Evolutionary conservation across 108 stramenopile genomes (phyloP).

Genomic region (Skeletonema potamos): DNA sequence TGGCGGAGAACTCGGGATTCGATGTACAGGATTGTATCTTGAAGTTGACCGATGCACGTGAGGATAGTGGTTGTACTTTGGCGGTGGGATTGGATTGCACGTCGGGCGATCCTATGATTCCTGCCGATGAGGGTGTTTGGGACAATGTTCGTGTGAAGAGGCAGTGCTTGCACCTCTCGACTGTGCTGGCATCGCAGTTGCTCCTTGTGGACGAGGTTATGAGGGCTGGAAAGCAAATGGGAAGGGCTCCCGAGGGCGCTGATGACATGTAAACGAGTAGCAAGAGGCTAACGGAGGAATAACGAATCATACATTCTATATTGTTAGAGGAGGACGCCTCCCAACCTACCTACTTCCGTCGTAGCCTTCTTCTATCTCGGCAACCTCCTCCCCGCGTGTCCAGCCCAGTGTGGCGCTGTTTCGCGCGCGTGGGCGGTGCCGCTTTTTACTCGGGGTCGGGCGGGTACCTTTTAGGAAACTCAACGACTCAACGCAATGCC

Average conservation of each 20-base stretch:
- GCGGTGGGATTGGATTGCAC: slow-evolving; percentile 92
- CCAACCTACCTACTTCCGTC: no score
- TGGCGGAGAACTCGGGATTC: slow-evolving; percentile 97
- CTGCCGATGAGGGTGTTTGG: slow-evolving; percentile 95
- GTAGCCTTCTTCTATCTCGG: no score
- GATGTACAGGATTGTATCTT: slow-evolving; percentile 95
- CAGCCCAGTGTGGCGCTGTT: no score
- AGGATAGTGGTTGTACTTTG: slow-evolving; percentile 49
- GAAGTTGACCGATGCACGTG: slow-evolving; percentile 87
- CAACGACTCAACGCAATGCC: no score
- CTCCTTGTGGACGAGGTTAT: slow-evolving; percentile 99
- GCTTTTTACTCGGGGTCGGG: no score
- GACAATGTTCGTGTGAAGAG: slow-evolving; percentile 97
- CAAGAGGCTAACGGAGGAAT: background rate
- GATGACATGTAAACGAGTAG: slow-evolving; percentile 19
- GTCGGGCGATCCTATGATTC: slow-evolving; percentile 93
- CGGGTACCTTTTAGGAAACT: no score
- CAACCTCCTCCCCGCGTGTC: no score
- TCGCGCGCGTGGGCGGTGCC: no score
- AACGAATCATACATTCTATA: background rate
- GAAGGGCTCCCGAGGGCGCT: slow-evolving; percentile 58
- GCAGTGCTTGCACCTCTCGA: slow-evolving; percentile 91
- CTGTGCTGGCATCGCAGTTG: slow-evolving; percentile 97
- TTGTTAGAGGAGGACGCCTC: background rate
- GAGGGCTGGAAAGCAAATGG: slow-evolving; percentile 98